Evolutionary conservation across 2,329 filamentous ascomycete species (phyloP), one percentile per base, ranked within the genome.

Genomic region (Xylariaceae sp.): DNA sequence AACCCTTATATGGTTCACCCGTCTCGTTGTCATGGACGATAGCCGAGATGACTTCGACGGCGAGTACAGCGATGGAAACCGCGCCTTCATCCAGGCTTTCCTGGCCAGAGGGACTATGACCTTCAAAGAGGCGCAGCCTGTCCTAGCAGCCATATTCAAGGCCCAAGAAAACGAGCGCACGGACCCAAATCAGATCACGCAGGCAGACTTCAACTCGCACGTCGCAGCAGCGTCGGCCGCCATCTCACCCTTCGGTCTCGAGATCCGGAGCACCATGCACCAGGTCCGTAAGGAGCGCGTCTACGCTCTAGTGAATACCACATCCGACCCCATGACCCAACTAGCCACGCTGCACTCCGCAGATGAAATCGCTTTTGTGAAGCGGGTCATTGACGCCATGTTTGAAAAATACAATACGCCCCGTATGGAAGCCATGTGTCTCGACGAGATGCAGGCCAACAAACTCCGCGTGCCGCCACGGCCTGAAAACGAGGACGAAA

Each of bases 51-150:
- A 69, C 19, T 47, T 72, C 8, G 66, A 65, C 2, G 59, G 60
- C 0, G 69, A 71, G 27, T 82, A 80, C 65, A 68, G 70, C 53
- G 76, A 95, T 68, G 79, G 79, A 58, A 88, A 96, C 69, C 86
- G 90, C 54, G 91, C 92, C 6, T 96, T 99, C 67, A 77, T 97
- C 0, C 94, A 99, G 72, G 88, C 89, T 47, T 85, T 99, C 62
- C 79, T 96, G 70, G 84, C 88, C 2, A 84, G 86, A 48, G 87
- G 88, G 27, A 83, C 84, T 44, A 78, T 97, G 70, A 95, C 89
- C 0, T 83, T 88, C 59, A 77, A 83, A 51, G 84, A 95, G 65
- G 85, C 86, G 9, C 84, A 84, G 64, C 81, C 83, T 0, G 75
- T 96, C 29, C 77, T 97, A 11, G 89, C 91, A 2, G 81, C 80